A percentile compares a stretch with the other conserved stretches of the same genome.
Evolutionary conservation across 164 flowering plant genomes (phyloP).

Genomic region (Hamamelis virginiana): DNA sequence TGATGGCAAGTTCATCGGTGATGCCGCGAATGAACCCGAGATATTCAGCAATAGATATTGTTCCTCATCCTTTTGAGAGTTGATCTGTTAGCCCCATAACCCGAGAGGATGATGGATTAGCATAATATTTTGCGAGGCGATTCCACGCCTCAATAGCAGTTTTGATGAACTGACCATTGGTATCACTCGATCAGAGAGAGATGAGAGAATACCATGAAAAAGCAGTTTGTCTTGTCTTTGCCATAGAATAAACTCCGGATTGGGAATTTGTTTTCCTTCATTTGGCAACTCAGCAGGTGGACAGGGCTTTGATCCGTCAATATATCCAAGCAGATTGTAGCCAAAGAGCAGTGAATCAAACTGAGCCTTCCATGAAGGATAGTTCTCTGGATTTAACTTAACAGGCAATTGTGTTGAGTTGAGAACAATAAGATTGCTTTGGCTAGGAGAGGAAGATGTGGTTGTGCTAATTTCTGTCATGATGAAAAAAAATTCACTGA

Average conservation of each 20-base stretch:
- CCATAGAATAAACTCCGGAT: neutral
- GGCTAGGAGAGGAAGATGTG: neutral
- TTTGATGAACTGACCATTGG: neutral
- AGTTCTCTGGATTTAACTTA: neutral
- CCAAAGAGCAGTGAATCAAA: neutral
- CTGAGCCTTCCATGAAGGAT: constrained; percentile 3
- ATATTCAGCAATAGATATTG: neutral
- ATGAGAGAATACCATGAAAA: neutral
- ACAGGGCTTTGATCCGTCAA: neutral
- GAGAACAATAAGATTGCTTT: neutral
- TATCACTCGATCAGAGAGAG: neutral
- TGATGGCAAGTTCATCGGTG: neutral
- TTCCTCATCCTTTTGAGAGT: neutral
- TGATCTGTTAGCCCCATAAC: neutral
- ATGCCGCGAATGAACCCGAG: neutral
- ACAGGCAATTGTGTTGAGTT: neutral
- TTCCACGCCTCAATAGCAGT: neutral
- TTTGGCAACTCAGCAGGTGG: neutral
- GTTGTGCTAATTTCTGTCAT: too few species aligned
- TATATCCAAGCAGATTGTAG: neutral
- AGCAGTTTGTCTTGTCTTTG: neutral
- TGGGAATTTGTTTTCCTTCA: neutral
- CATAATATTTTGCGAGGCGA: constrained; percentile 1
- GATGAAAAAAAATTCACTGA: too few species aligned
- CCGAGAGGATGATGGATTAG: neutral